Conservation (phyloP, 495 filamentous ascomycete species). For the Bryoglossum gracile region DNA sequence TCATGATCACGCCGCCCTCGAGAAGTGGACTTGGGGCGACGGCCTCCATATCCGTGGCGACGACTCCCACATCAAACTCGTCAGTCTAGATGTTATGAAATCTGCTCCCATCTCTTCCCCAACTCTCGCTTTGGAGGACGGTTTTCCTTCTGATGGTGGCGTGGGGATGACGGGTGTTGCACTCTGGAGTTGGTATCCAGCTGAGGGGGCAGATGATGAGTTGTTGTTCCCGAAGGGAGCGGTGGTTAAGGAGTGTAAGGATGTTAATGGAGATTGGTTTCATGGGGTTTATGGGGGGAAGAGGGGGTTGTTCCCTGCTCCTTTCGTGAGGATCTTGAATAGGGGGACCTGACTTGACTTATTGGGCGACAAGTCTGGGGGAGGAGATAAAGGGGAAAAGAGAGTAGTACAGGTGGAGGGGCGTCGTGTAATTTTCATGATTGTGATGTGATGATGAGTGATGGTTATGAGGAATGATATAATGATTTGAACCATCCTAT, state of each 20-base stretch:
- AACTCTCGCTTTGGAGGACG: constrained; percentile 3
- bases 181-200: constrained; percentile 66
- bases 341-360: no score
- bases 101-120: constrained; percentile 13
- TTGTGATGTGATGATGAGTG: no score
- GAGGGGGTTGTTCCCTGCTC: constrained; percentile 67
- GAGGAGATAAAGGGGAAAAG: no score
- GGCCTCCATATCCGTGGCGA: constrained; percentile 12
- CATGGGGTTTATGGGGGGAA: constrained; percentile 71
- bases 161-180: constrained; percentile 54
- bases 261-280: constrained; percentile 83
- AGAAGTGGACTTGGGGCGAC: constrained; percentile 23
- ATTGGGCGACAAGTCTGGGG: no score
- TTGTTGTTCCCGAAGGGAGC: constrained; percentile 75
- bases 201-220: constrained; percentile 55
- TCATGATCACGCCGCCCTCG: constrained; percentile 14
- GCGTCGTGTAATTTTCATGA: no score
- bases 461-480: no score
- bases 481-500: no score
- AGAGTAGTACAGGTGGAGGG: no score
- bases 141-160: constrained; percentile 66
- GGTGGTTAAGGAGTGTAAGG: constrained; percentile 70
- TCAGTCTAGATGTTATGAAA: constrained; percentile 36
- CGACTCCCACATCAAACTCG: constrained; percentile 11
- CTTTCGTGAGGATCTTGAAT: constrained; percentile 51